Evolutionary conservation across 257 asterid species (phyloP).

Genomic region (Nicotiana sylvestris): DNA sequence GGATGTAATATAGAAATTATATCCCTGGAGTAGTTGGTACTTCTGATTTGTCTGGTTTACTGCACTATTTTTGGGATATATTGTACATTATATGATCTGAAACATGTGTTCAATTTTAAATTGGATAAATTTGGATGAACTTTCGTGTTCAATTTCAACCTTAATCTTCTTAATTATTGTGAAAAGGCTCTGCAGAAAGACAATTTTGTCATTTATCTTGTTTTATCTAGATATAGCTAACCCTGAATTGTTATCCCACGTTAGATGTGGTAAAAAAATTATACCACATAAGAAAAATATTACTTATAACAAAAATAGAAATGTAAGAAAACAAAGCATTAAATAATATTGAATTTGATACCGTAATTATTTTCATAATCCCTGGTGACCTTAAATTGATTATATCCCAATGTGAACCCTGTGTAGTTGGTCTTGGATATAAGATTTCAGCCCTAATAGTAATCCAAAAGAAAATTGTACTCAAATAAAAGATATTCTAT

Average conservation of each 20-base stretch:
- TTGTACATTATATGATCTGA: neutral
- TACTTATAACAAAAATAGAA: neutral
- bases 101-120: neutral
- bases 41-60: neutral
- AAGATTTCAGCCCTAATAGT: neutral
- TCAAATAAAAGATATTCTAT: neutral
- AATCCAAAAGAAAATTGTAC: neutral
- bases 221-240: neutral
- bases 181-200: neutral
- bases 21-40: neutral
- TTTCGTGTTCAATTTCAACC: neutral
- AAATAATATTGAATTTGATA: neutral
- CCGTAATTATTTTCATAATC: neutral
- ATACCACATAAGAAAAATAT: neutral
- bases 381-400: neutral
- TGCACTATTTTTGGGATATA: neutral
- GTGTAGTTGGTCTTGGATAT: neutral
- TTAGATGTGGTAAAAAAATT: neutral
- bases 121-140: neutral
- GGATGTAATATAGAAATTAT: neutral
- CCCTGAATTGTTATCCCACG: no score
- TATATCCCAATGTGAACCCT: neutral
- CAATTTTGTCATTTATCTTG: neutral
- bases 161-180: neutral
- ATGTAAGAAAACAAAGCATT: neutral